These are phyloP conservation scores for Emmonsia crescens DNA, from an alignment of 2,329 filamentous ascomycete species.

Conservation along the genomic window DNA sequence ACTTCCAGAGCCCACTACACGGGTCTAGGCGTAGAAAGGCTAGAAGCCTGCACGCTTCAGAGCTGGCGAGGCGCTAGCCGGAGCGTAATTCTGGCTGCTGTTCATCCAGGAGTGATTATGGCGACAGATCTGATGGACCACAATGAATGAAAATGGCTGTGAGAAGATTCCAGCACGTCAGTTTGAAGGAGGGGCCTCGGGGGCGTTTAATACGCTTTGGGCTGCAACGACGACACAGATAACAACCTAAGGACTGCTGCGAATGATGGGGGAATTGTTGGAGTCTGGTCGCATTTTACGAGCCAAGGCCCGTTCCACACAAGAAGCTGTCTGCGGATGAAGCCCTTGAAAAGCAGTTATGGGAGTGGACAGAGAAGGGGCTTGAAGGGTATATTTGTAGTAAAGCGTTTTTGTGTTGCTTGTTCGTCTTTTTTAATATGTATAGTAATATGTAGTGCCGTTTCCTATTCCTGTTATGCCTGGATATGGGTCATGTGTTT, in stretches of 20 bases:
- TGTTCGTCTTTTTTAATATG: not conserved
- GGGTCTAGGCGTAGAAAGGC: too few species aligned
- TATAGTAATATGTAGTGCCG: not conserved
- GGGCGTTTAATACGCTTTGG: not conserved
- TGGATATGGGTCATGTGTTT: not conserved
- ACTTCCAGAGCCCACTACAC: conserved; percentile 42
- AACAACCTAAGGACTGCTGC: not conserved
- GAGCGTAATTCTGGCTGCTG: conserved; percentile 33
- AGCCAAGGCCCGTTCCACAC: not conserved
- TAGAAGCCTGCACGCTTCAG: conserved; percentile 37
- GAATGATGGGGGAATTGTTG: not conserved
- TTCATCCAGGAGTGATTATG: conserved; percentile 41
- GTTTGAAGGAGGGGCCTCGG: not conserved
- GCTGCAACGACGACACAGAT: not conserved
- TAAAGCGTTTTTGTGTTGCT: not conserved
- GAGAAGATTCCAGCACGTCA: not conserved
- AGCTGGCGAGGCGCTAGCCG: conserved; percentile 36
- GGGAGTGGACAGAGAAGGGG: conserved; percentile 27
- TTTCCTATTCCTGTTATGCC: not conserved
- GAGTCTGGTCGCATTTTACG: not conserved
- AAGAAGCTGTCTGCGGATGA: conserved; percentile 13
- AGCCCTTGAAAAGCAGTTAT: conserved; percentile 23
- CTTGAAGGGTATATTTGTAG: conserved; percentile 2
- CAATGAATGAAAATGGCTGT: not conserved
- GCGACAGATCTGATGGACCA: conserved; percentile 28